Evolutionary conservation across 108 stramenopile genomes (phyloP).

Genomic region (Fistulifera solaris): DNA sequence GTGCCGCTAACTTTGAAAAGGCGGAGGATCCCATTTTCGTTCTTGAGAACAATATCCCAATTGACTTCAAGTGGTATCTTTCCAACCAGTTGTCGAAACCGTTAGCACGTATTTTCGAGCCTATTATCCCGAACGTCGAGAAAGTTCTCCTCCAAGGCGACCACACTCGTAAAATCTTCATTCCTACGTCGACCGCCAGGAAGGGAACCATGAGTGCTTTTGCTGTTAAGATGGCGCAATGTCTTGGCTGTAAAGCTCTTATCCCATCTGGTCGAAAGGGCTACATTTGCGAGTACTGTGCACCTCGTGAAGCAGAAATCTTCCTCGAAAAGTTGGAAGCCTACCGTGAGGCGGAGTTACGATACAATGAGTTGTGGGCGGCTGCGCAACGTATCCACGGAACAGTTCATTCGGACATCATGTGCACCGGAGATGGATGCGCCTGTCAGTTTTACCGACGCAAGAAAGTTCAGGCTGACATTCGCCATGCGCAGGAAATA

Average conservation of each 20-base stretch:
- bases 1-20: slow-evolving; percentile 90
- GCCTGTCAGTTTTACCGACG: slow-evolving; percentile 96
- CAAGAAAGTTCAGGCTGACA: slow-evolving; percentile 96
- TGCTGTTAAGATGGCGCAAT: slow-evolving; percentile 90
- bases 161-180: slow-evolving; percentile 94
- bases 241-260: slow-evolving; percentile 92
- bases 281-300: slow-evolving; percentile 88
- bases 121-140: slow-evolving; percentile 91
- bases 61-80: slow-evolving; percentile 97
- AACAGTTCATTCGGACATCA: slow-evolving; percentile 93
- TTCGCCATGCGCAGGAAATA: slow-evolving; percentile 80
- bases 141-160: slow-evolving; percentile 89
- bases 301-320: slow-evolving; percentile 80
- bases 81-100: slow-evolving; percentile 95
- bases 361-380: slow-evolving; percentile 87
- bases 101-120: slow-evolving; percentile 95
- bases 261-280: slow-evolving; percentile 69
- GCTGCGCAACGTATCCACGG: slow-evolving; percentile 95
- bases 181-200: slow-evolving; percentile 88
- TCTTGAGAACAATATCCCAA: slow-evolving; percentile 93
- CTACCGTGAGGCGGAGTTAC: slow-evolving; percentile 77
- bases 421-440: slow-evolving; percentile 98
- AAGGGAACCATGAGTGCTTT: slow-evolving; percentile 98
- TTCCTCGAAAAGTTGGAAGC: slow-evolving; percentile 82
- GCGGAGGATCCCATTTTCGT: slow-evolving; percentile 98